Conservation (phyloP, 2,329 filamentous ascomycete genomes). For the Fusarium sp. region DNA sequence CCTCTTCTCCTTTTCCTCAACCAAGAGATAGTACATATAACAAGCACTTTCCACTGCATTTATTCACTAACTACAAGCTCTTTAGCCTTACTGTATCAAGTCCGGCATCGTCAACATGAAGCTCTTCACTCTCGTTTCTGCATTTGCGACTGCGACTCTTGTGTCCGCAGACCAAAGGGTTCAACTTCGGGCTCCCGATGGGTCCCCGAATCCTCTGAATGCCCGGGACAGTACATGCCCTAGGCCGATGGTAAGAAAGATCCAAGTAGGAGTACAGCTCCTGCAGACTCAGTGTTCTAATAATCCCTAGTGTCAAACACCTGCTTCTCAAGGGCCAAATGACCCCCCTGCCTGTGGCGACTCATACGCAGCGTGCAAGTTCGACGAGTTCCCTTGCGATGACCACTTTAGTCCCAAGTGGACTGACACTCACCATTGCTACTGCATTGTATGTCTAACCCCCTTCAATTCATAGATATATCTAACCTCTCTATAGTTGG, state of each 20-base stretch:
- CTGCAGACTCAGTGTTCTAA: rapidly evolving
- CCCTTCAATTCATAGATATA: rapidly evolving
- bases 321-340: background rate
- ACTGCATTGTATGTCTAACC: background rate
- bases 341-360: background rate
- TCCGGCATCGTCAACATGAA: background rate
- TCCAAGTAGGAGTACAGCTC: rapidly evolving
- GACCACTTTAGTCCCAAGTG: background rate
- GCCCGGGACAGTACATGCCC: background rate
- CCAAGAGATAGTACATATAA: background rate
- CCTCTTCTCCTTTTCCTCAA: rapidly evolving
- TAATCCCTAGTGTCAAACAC: rapidly evolving
- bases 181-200: background rate
- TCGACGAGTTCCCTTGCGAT: background rate
- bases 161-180: background rate
- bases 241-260: background rate
- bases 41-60: background rate
- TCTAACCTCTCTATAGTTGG: background rate
- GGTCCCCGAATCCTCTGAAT: background rate
- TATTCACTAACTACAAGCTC: background rate
- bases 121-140: background rate
- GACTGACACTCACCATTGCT: background rate
- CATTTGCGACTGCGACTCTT: rapidly evolving
- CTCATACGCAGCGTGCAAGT: background rate
- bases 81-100: background rate